phyloP scores from a whole-genome alignment of 1,139 yeast species.

The Pichia sp. region DNA sequence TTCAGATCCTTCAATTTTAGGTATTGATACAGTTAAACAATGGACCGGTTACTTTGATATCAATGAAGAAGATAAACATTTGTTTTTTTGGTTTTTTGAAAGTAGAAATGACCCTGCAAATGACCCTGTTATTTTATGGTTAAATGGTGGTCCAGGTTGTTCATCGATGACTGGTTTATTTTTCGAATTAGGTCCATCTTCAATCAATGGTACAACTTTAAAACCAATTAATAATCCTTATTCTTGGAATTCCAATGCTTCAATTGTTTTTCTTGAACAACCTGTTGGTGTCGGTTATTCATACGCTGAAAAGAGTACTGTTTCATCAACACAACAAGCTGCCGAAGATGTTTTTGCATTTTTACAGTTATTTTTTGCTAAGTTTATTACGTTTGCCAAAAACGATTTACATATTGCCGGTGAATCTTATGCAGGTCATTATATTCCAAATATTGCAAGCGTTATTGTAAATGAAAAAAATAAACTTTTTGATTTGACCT shows the following conservation, averaged over 20 bases:
- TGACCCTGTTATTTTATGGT: conserved; percentile 84
- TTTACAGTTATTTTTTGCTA: conserved; percentile 68
- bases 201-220: conserved; percentile 51
- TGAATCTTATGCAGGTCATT: conserved; percentile 86
- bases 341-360: conserved; percentile 77
- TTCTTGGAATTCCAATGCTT: conserved; percentile 86
- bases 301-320: conserved; percentile 41
- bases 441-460: conserved; percentile 71
- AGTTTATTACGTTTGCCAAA: conserved; percentile 56
- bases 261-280: conserved; percentile 88
- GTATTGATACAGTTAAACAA: conserved; percentile 68
- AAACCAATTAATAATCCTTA: conserved; percentile 70
- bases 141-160: conserved; percentile 91
- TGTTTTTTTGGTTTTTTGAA: conserved; percentile 82
- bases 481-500: conserved; percentile 58
- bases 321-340: conserved; percentile 61
- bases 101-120: conserved; percentile 81
- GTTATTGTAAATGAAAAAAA: conserved; percentile 64
- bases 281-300: conserved; percentile 94
- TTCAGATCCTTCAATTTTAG: conserved; percentile 23
- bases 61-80: conserved; percentile 76
- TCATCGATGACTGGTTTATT: conserved; percentile 86
- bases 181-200: conserved; percentile 85
- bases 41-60: conserved; percentile 85
- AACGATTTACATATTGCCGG: conserved; percentile 77